Base-by-base conservation (phyloP, 164 flowering plant species). In the Magnolia changhungtana region DNA sequence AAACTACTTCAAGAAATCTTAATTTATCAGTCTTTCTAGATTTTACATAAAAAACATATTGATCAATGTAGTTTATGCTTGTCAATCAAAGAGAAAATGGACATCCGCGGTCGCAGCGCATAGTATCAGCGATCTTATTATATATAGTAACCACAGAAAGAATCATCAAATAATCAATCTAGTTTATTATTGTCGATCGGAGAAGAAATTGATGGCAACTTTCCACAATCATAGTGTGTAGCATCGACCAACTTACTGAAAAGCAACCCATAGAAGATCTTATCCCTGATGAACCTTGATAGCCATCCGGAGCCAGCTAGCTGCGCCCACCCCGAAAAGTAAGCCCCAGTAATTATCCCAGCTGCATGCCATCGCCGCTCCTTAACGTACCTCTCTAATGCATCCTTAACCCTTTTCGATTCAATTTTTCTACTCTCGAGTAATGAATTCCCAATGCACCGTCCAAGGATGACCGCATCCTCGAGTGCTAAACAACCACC, bases 401-500 rank as follows among this genome's bases (percentile, higher is more conserved):
- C 77, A n/a, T 69, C 74, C 21, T 20, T 72, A 5, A 75, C 24
- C 13, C 58, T 61, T 20, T 9, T 19, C 18, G 27, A 27, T 6
- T 31, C 66, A 29, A 69, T 8, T n/a, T 19, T 16, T 4, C 80
- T 77, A 13, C 77, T 71, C 27, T 31, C 14, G 5, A 67, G 63
- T 2, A 74, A 14, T 0, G 79, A 75, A 2, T 59, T 19, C 0
- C 88, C 90, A 1, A 88, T 72, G 77, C 79, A 82, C 27, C 83
- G 69, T 18, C 82, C 85, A 1, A 85, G 76, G 29, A 82, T 80
- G 1, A 88, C 89, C 0, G 86, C 86, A 31, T 88, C 88, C 45
- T 88, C 90, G 4, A 88, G 76, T 3, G 89, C 84, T 0, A 77
- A 4, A 69, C 87, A 80, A 9, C 83, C 90, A 4, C 87, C 87